Evolutionary conservation across 202 grass and related monocot species (phyloP).

Genomic region (Dendrocalamus latiflorus): DNA sequence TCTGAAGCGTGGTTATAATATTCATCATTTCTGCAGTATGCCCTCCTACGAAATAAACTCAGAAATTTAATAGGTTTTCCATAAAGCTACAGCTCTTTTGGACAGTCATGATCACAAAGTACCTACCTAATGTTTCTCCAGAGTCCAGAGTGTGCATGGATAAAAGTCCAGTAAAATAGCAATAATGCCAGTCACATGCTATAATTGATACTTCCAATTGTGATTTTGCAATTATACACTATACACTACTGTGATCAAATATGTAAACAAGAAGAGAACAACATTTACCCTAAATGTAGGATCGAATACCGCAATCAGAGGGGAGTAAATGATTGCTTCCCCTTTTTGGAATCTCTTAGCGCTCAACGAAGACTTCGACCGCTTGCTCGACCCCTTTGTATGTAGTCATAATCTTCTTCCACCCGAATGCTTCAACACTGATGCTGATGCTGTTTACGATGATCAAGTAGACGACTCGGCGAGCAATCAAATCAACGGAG

Average conservation of each 20-base stretch:
- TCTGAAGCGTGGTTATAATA: conserved; percentile 60
- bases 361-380: no score
- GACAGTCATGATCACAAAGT: neutral
- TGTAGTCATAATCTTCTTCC: no score
- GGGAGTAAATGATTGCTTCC: no score
- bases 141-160: neutral
- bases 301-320: no score
- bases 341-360: no score
- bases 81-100: neutral
- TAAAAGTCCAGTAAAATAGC: conserved; percentile 4
- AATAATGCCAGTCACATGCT: neutral
- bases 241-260: neutral
- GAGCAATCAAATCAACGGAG: no score
- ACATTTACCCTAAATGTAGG: no score
- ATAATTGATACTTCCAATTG: neutral
- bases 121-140: neutral
- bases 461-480: no score
- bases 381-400: no score
- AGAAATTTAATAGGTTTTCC: neutral
- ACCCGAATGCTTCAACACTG: no score
- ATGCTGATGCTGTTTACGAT: no score
- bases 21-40: conserved; percentile 97
- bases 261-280: neutral
- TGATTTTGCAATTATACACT: neutral
- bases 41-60: conserved; percentile 40